Base-by-base conservation (phyloP, 495 filamentous ascomycete species). In the Staphylotrichum tortipilum region DNA sequence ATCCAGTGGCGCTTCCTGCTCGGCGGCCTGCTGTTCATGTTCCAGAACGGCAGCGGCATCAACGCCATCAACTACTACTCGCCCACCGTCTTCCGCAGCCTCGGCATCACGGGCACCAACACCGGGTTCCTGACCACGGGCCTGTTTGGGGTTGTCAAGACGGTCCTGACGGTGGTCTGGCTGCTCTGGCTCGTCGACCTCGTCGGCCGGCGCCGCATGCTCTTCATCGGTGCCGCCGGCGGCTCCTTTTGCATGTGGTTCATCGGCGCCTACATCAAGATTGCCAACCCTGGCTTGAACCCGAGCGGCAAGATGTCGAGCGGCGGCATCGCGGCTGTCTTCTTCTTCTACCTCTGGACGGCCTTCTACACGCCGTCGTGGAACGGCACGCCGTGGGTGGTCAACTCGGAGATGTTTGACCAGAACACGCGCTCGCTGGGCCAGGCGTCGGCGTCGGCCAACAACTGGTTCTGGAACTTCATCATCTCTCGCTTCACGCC, bases 321-420 rank as follows among this genome's bases (percentile, higher is more conserved):
- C 7, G 81, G 75, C 36, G 83, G 82, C 36, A 82, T 84, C 44
- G 78, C 78, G 0, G 84, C 84, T 30, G 78, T 88, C 38, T 84
- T 85, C 71, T 85, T 88, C 74, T 86, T 87, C 68, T 88, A 87
- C 58, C 74, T 88, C 14, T 87, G 83, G 82, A 87, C 84, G 4
- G 78, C 79, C 7, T 87, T 84, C 66, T 88, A 88, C 59, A 85
- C 84, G 6, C 79, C 84, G 0, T 79, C 80, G 4, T 88, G 84
- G 83, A 87, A 88, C 61, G 83, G 82, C 12, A 82, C 79, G 4
- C 80, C 80, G 0, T 84, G 80, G 80, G 79, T 83, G 31, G 65
- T 81, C 52, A 82, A 82, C 67, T 76, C 78, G 28, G 80, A 82
- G 66, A 78, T 80, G 68, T 79, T 79, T 55, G 75, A 78, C 57